phyloP scores from a whole-genome alignment of 139 green algal species.

The Closterium sp. region DNA sequence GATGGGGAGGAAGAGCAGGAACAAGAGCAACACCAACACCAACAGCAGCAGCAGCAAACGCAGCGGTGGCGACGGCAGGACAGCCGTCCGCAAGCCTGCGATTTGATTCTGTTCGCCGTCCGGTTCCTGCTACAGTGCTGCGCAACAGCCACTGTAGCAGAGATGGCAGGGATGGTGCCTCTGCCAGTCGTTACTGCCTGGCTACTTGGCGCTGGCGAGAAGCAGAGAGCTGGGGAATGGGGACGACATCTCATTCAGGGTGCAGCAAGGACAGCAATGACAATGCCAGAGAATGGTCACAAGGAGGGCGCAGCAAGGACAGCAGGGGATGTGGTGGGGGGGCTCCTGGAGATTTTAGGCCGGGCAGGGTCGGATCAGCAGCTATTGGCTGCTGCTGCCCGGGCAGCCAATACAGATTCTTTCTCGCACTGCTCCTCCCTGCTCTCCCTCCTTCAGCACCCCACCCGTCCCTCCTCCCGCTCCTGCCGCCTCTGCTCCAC shows the following conservation, averaged over 20 bases:
- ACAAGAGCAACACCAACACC: too few species aligned
- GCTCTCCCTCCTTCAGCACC: not conserved
- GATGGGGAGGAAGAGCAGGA: too few species aligned
- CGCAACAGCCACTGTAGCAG: not conserved
- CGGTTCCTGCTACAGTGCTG: not conserved
- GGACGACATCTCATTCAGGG: not conserved
- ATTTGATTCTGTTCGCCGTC: not conserved
- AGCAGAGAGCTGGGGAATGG: not conserved
- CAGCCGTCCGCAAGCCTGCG: not conserved
- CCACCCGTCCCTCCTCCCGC: not conserved
- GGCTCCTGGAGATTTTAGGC: not conserved
- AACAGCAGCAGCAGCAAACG: too few species aligned
- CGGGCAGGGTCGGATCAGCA: not conserved
- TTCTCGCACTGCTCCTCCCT: not conserved
- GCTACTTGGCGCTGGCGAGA: not conserved
- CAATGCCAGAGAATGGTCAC: too few species aligned
- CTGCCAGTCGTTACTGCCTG: not conserved
- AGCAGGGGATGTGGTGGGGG: not conserved
- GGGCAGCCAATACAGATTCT: not conserved
- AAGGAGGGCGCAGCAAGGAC: not conserved
- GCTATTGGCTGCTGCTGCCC: not conserved
- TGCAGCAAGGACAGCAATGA: too few species aligned
- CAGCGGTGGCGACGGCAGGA: not conserved
- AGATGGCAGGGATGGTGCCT: not conserved
- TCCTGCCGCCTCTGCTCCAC: not conserved